Conservation (phyloP, 2,329 filamentous ascomycete species). For the Colletotrichum chlorophyti region DNA sequence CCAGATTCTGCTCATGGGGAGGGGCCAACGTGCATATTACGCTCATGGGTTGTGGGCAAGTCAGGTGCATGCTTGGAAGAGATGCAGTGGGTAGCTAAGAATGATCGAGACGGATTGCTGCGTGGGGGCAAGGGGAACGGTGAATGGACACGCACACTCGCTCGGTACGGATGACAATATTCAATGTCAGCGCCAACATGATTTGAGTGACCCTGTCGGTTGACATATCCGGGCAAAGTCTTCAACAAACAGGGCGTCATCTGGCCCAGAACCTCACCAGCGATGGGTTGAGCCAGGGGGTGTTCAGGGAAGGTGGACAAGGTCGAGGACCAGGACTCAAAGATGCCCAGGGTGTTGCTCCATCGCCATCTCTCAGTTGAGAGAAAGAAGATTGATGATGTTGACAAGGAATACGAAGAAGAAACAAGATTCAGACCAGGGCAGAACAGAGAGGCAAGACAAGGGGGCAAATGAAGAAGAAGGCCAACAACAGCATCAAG, state of each 20-base stretch:
- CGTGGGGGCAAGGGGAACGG: constrained; percentile 9
- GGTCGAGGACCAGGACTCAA: not conserved
- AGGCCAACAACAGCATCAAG: not conserved
- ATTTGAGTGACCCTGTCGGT: not conserved
- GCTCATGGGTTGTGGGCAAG: constrained; percentile 1
- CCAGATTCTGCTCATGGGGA: constrained; percentile 4
- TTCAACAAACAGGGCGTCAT: constrained; percentile 2
- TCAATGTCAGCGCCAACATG: constrained; percentile 14
- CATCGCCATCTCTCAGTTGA: not conserved
- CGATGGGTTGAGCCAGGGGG: not conserved
- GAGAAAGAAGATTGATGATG: constrained; percentile 4
- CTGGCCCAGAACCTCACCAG: not conserved
- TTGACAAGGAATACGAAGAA: not conserved
- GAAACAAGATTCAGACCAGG: not conserved
- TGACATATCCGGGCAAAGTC: constrained; percentile 1
- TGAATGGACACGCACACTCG: constrained; percentile 21
- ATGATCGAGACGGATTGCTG: not conserved
- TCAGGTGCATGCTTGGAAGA: constrained; percentile 1
- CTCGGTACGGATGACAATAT: constrained; percentile 15
- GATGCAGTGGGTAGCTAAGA: not conserved
- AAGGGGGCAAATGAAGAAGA: not conserved
- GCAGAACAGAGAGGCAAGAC: not conserved
- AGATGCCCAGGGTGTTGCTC: not conserved
- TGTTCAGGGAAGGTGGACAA: constrained; percentile 1
- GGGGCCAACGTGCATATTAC: not conserved